Conservation (phyloP, 805 yeast genomes). For the Kodamaea kaohsiungensis region DNA sequence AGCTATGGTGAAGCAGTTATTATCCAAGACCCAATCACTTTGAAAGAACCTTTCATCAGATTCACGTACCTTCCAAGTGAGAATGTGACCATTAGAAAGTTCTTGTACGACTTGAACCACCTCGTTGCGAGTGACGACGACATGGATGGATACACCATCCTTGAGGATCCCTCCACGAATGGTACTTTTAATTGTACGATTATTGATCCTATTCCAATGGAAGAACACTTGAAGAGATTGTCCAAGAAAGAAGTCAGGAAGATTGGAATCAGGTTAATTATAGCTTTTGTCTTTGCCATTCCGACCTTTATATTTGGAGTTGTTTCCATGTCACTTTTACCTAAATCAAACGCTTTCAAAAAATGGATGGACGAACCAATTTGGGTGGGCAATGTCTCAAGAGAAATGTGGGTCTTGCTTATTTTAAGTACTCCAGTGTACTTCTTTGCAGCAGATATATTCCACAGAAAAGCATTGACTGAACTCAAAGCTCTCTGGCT, state of each 20-base stretch:
- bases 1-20: slow-evolving; percentile 59
- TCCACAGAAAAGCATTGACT: slow-evolving; percentile 64
- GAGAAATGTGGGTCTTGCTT: slow-evolving; percentile 67
- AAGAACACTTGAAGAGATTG: slow-evolving; percentile 57
- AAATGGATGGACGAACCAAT: slow-evolving; percentile 60
- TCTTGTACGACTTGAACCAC: slow-evolving; percentile 50
- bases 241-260: slow-evolving; percentile 49
- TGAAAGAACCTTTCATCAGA: slow-evolving; percentile 57
- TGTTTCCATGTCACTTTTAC: slow-evolving; percentile 65
- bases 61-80: slow-evolving; percentile 63
- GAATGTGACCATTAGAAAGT: slow-evolving; percentile 54
- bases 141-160: slow-evolving; percentile 20
- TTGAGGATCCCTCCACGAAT: slow-evolving; percentile 7
- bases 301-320: slow-evolving; percentile 71
- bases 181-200: slow-evolving; percentile 51
- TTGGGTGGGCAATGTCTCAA: slow-evolving; percentile 61
- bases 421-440: slow-evolving; percentile 71
- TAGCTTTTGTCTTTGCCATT: slow-evolving; percentile 57
- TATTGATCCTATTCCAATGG: slow-evolving; percentile 57
- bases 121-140: slow-evolving; percentile 32
- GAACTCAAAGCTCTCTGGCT: slow-evolving; percentile 62
- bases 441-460: slow-evolving; percentile 71
- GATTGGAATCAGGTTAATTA: slow-evolving; percentile 46
- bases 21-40: slow-evolving; percentile 55
- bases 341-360: slow-evolving; percentile 41